Base-by-base conservation (phyloP, 176 grass and related monocot species). In the Carex pumila region DNA sequence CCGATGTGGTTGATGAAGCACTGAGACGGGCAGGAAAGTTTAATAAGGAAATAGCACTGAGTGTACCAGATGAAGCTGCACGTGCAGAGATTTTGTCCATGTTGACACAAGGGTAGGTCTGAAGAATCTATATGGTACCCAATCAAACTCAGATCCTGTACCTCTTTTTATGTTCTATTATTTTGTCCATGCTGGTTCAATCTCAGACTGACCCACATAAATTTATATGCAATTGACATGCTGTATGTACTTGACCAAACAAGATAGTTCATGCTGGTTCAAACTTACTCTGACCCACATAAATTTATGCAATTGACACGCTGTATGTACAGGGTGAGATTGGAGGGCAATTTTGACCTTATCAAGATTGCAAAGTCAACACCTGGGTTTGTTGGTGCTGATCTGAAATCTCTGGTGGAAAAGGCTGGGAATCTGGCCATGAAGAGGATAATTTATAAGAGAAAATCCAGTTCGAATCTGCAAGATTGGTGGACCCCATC, bases 321-420 rank as follows among this genome's bases (percentile, higher is more conserved):
- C 25, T 25, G 25, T 25, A 25, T 70, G 37, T 45, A 17, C 67
- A 71, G 37, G 79, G 87, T 98, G 70, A 88, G 82, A 75, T 79
- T 94, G 67, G 95, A 93, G 81, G 92, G 90, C 7, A 41, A 88
- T 71, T 90, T 98, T 71, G 90, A 98, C 41, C 78, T 91, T 53
- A 91, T 88, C 61, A 94, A 98, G 81, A 93, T 98, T 87, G 92
- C 92, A 8, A 88, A 87, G 59, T 85, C 87, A 0, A 94, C 95
- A 25, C 84, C 95, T 85, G 92, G 95, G 30, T 98, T 93, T 92
- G 92, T 98, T 79, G 95, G 95, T 34, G 92, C 92, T 56, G 95
- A 98, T 86, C 85, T 98, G 78, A 89, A 89, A 67, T 84, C 92
- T 30, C 82, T 98, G 61, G 90, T 91, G 6, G 89, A 93, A 82